Evolutionary conservation across 257 asterid species (phyloP), one percentile per base, ranked within the genome.

Genomic region (Capsicum pubescens): DNA sequence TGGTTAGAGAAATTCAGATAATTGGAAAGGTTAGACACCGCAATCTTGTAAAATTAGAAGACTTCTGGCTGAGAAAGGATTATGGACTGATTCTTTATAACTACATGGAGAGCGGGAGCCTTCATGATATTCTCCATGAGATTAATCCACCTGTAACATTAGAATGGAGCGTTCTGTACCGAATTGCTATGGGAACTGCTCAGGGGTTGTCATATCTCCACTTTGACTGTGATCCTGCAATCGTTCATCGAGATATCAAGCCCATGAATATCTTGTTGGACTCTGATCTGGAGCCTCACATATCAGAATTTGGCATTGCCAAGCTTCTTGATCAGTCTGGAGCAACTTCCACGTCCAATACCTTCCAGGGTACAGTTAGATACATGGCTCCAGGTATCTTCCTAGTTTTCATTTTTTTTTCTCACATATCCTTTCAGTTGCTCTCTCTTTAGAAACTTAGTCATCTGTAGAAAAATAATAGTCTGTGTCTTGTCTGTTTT

Each of bases 301-400:
- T 94, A 80, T 92, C 98, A 0, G 98, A 94, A 85, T 94, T 94
- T 68, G 98, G 98, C 83, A 91, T 93, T 82, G 95, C 98, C 78
- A 93, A 91, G 91, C 92, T 94, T 84, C 84, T 94, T 88, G 95
- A 93, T 59, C 94, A 90, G 77, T 87, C 97, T 8, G 89, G 86
- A 81, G 42, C 89, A 84, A 87, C 91, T 6, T 14, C 86, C 35
- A 82, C 87, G 46, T 91, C 90, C 71, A 87, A 84, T 59, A 68
- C 79, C 36, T 87, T 94, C 79, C 91, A 84, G 83, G 98, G 98
- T 68, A 93, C 97, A 19, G 82, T 91, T 44, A 95, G 97, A 44
- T 95, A 93, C 88, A 91, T 95, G 76, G 98, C 98, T 84, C 98
- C 98, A 91, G 97, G 97, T 95, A 92, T 79, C 66, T 21, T 84